Conservation (phyloP, 2,329 filamentous ascomycete species). For the Hortaea werneckii region DNA sequence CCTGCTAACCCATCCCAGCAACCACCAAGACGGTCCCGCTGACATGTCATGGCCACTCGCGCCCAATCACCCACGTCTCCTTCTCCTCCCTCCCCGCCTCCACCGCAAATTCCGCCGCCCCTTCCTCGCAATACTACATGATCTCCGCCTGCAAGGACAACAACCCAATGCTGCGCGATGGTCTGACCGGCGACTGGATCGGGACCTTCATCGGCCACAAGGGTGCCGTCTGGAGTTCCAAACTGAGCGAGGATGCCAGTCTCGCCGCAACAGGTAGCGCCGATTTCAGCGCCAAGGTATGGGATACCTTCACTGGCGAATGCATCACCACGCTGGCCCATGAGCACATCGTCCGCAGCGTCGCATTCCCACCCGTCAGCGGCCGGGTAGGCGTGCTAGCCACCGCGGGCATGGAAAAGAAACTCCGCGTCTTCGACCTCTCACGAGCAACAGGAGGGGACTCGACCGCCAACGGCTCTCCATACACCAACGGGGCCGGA, state of each 20-base stretch:
- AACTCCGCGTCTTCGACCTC: conserved; percentile 86
- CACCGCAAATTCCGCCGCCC: conserved; percentile 10
- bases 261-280: conserved; percentile 89
- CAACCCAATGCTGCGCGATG: conserved; percentile 96
- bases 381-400: conserved; percentile 59
- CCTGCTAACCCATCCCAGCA: conserved; percentile 8
- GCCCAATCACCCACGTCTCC: conserved; percentile 81
- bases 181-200: conserved; percentile 93
- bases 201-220: conserved; percentile 98
- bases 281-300: conserved; percentile 85
- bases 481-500: conserved; percentile 6
- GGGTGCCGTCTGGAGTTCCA: conserved; percentile 92
- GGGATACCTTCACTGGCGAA: conserved; percentile 94
- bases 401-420: conserved; percentile 93
- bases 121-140: conserved; percentile 56
- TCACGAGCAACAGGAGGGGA: conserved; percentile 38
- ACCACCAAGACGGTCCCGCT: conserved; percentile 63
- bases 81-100: conserved; percentile 64
- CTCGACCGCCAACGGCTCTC: conserved; percentile 11
- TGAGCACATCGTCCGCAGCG: conserved; percentile 86
- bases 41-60: conserved; percentile 89
- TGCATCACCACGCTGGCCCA: conserved; percentile 79
- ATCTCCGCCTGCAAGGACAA: conserved; percentile 80
- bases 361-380: conserved; percentile 67
- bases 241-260: conserved; percentile 76